phyloP scores from a whole-genome alignment of 2,329 filamentous ascomycete genomes.

The Venturia aucupariae region DNA sequence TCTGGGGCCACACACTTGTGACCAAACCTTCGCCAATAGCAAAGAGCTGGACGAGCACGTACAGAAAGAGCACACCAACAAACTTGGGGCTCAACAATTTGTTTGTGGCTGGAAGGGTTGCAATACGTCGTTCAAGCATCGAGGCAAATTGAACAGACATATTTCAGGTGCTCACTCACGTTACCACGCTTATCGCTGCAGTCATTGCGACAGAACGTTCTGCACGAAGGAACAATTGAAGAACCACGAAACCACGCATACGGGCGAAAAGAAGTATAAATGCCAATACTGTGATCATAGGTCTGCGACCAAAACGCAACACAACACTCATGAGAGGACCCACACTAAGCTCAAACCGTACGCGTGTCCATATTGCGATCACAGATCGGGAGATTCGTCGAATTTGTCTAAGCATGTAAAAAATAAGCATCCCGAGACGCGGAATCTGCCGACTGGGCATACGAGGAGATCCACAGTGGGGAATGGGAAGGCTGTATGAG shows the following conservation, averaged over 20 bases:
- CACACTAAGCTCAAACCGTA: conserved; percentile 14
- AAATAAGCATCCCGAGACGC: conserved; percentile 12
- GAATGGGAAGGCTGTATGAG: not conserved
- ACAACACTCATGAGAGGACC: conserved; percentile 14
- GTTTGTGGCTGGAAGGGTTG: conserved; percentile 10
- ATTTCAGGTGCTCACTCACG: conserved; percentile 10
- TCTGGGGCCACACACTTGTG: not conserved
- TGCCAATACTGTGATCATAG: conserved; percentile 10
- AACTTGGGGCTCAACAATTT: conserved; percentile 7
- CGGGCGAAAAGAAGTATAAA: conserved; percentile 13
- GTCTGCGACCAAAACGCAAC: conserved; percentile 13
- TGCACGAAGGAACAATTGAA: conserved; percentile 16
- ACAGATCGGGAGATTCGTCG: conserved; percentile 9
- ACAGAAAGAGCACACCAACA: conserved; percentile 11
- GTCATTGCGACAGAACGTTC: conserved; percentile 10
- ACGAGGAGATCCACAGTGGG: not conserved
- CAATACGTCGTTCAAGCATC: conserved; percentile 12
- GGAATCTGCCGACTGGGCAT: not conserved
- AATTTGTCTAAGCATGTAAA: conserved; percentile 11
- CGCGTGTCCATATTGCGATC: conserved; percentile 10
- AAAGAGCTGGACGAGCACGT: conserved; percentile 13
- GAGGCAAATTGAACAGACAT: conserved; percentile 14
- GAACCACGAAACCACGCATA: conserved; percentile 14
- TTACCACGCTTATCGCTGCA: conserved; percentile 12
- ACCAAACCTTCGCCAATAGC: not conserved